Conservation (phyloP, 805 yeast species). For the Pichia paraexigua region DNA sequence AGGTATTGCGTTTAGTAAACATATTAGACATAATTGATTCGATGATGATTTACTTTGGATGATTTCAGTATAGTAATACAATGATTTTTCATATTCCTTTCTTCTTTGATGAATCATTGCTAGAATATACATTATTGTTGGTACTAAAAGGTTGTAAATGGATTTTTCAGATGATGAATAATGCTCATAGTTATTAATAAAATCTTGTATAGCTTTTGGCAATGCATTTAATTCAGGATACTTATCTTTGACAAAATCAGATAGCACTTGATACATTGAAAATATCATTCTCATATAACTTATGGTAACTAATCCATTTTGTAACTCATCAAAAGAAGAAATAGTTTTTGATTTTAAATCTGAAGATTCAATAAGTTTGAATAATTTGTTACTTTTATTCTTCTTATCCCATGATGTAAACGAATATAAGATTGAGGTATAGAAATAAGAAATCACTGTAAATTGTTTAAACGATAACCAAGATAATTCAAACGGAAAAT, state of each 20-base stretch:
- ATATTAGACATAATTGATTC: not conserved
- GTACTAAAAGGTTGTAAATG: conserved; percentile 30
- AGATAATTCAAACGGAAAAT: conserved; percentile 23
- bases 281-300: not conserved
- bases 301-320: not conserved
- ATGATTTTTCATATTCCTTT: conserved; percentile 32
- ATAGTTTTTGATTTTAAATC: not conserved
- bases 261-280: conserved; percentile 28
- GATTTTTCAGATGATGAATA: conserved; percentile 34
- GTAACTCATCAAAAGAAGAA: not conserved
- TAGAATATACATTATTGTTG: conserved; percentile 32
- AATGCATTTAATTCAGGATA: conserved; percentile 8
- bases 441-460: conserved; percentile 32
- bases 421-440: conserved; percentile 35
- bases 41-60: conserved; percentile 11
- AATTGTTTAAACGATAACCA: conserved; percentile 41
- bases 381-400: conserved; percentile 30
- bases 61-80: conserved; percentile 32
- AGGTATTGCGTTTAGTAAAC: conserved; percentile 21
- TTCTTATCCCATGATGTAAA: conserved; percentile 30
- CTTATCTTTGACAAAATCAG: conserved; percentile 28
- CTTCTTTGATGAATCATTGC: conserved; percentile 33
- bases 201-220: conserved; percentile 21
- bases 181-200: conserved; percentile 31
- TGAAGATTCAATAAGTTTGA: conserved; percentile 9